Base-by-base conservation (phyloP, 202 grass and related monocot genomes). In the Sporobolus alterniflorus region DNA sequence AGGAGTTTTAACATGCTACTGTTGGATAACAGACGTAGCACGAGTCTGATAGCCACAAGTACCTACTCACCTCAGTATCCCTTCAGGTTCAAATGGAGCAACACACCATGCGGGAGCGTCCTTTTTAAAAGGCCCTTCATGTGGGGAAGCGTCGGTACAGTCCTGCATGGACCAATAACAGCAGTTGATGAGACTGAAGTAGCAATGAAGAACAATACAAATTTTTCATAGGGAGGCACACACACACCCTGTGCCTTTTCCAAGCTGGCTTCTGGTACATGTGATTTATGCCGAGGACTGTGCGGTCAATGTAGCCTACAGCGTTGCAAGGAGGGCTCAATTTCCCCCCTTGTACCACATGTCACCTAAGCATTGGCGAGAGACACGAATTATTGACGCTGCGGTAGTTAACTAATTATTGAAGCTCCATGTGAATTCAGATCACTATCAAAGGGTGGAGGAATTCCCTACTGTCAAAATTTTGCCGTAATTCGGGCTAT, bases 41-140 rank as follows among this genome's bases (percentile, higher is more conserved):
- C 72, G 11, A 13, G 20, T n/a, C 78, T 74, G 32, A 32, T 63
- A 11, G 33, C 61, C 31, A 70, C 51, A 44, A 21, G 43, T 71
- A 95, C 95, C n/a, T n/a, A n/a, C n/a, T n/a, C n/a, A n/a, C n/a
- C 95, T 98, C 40, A 98, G 75, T 79, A 90, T 63, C 18, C 95
- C 95, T 91, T 98, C 95, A 62, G 95, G 95, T 81, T 98, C 95
- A 76, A 98, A 98, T 80, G 95, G 92, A 0, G 95, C 87, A 11
- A 74, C 78, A 42, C 95, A 98, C 95, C 95, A 98, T 43, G 86
- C 84, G 7, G 95, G 95, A 49, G 92, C 92, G 33, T 95, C 84
- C 4, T 28, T 83, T 46, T 67, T 92, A 48, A 93, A 88, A 69
- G 92, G 84, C 16, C 92, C 95, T n/a, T 87, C 92, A 28, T 93